These are phyloP conservation scores for Ashbya aceris DNA, from an alignment of 1,139 yeast genomes.

Conservation along the genomic window DNA sequence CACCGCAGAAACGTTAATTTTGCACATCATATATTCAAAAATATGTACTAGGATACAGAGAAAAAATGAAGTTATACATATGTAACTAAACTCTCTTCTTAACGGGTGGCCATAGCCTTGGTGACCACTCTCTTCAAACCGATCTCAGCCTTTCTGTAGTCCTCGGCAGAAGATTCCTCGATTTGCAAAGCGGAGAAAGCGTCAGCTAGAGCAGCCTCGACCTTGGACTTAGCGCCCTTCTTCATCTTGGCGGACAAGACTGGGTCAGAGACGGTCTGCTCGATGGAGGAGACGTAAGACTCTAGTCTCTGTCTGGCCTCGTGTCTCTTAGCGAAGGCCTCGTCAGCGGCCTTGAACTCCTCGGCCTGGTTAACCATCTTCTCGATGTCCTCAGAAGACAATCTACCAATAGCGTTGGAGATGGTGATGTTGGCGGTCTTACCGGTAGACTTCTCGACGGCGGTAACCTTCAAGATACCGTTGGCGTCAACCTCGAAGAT, in stretches of 20 bases:
- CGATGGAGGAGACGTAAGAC: constrained; percentile 97
- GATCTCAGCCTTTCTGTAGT: constrained; percentile 98
- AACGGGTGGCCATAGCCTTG: constrained; percentile 99
- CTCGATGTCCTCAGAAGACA: constrained; percentile 94
- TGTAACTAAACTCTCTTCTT: constrained; percentile 30
- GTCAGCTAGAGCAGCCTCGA: constrained; percentile 96
- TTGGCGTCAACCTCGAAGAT: constrained; percentile 99
- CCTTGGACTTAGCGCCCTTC: constrained; percentile 96
- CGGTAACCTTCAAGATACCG: constrained; percentile 99
- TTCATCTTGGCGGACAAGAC: constrained; percentile 96
- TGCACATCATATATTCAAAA: constrained; percentile 5
- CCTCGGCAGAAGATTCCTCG: constrained; percentile 95
- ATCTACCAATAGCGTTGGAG: constrained; percentile 99
- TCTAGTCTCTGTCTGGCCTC: constrained; percentile 99
- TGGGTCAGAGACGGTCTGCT: constrained; percentile 96
- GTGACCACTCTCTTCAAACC: constrained; percentile 98
- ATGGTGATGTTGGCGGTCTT: constrained; percentile 99
- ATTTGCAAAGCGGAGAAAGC: constrained; percentile 97
- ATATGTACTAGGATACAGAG: constrained; percentile 5
- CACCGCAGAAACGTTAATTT: background rate
- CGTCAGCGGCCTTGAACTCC: constrained; percentile 97
- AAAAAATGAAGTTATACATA: background rate
- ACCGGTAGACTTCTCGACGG: constrained; percentile 98
- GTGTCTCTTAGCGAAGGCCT: constrained; percentile 98
- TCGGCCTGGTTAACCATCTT: constrained; percentile 98